Percentiles rank a stretch among this genome's conserved stretches.
Evolutionary conservation across 305 asterid genomes (phyloP).

Genomic region (Plantago coronopus): DNA sequence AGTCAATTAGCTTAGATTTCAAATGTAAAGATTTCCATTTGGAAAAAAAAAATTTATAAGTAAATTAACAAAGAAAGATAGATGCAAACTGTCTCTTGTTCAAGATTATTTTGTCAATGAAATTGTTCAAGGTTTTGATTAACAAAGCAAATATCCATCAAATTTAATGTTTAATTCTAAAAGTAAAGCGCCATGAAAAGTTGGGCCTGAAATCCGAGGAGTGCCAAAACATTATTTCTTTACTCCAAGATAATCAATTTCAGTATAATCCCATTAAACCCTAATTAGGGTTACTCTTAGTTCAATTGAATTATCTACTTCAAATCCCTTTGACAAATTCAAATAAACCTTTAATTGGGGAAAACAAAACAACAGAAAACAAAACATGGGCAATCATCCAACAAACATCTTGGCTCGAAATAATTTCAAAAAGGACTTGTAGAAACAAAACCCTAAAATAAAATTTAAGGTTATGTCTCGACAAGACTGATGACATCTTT

Average conservation of each 20-base stretch:
- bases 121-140: too few relatives aligned
- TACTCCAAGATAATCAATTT: background rate
- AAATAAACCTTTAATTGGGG: background rate
- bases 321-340: constrained; percentile 1
- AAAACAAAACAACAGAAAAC: constrained; percentile 3
- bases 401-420: background rate
- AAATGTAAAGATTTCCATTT: constrained; percentile 18
- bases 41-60: too few relatives aligned
- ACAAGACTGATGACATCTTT: constrained; percentile 26
- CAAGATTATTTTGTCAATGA: too few relatives aligned
- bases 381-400: background rate
- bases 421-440: too few relatives aligned
- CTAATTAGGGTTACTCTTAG: constrained; percentile 36
- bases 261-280: constrained; percentile 24
- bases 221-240: background rate
- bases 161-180: too few relatives aligned
- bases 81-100: too few relatives aligned
- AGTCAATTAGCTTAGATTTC: too few relatives aligned
- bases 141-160: too few relatives aligned
- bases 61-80: too few relatives aligned
- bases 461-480: constrained; percentile 14
- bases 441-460: constrained; percentile 31
- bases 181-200: too few relatives aligned
- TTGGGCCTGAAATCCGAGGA: too few relatives aligned
- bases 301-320: background rate